Conservation (phyloP, 352 stramenopile species). For the Pythium guiyangense region DNA sequence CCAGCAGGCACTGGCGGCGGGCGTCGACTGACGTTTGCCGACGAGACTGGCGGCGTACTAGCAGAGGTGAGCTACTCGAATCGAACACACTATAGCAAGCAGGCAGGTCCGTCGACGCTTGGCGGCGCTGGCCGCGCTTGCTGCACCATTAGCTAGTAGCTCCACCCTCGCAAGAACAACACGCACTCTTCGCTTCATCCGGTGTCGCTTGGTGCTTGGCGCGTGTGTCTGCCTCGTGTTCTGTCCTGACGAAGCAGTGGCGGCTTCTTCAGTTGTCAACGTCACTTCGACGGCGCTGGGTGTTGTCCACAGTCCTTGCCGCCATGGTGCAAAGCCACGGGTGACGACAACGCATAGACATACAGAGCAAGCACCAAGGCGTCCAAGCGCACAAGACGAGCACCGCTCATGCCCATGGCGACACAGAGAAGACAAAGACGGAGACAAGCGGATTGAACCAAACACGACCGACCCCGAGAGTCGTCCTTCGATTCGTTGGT, state of each 20-base stretch:
- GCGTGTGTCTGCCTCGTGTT: too few species aligned
- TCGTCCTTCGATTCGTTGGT: slow-evolving; percentile 14
- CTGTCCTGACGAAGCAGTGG: too few species aligned
- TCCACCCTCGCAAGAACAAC: not conserved
- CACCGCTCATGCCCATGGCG: not conserved
- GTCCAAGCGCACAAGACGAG: too few species aligned
- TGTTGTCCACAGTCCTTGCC: too few species aligned
- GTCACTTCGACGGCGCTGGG: too few species aligned
- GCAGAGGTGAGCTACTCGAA: slow-evolving; percentile 70
- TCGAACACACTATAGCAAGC: slow-evolving; percentile 79
- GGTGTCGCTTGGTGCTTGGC: not conserved
- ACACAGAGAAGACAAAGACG: too few species aligned
- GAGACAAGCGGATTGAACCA: not conserved
- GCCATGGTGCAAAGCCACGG: too few species aligned
- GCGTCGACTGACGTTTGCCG: slow-evolving; percentile 54
- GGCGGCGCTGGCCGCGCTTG: slow-evolving; percentile 25
- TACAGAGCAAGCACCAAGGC: too few species aligned
- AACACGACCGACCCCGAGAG: not conserved
- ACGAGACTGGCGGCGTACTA: slow-evolving; percentile 50
- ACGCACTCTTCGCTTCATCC: not conserved
- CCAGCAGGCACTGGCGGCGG: slow-evolving; percentile 5
- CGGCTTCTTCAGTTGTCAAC: too few species aligned
- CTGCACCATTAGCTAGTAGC: slow-evolving; percentile 37
- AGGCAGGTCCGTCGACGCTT: slow-evolving; percentile 28
- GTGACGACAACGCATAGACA: too few species aligned